These are phyloP conservation scores for Sarcodon sp. DNA, from an alignment of 768 basidiomycete genomes.

Conservation along the genomic window DNA sequence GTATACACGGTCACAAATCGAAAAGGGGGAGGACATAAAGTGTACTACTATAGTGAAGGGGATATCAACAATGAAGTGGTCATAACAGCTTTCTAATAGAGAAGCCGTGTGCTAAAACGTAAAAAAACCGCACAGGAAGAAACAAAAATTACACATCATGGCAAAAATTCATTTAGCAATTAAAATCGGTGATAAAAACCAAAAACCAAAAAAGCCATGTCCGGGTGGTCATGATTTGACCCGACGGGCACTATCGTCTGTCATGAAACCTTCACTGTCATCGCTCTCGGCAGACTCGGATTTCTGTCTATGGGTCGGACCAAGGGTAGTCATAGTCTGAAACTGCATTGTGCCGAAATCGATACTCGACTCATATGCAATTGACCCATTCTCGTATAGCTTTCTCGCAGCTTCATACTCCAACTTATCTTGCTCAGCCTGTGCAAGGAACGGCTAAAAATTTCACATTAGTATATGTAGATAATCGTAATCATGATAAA, in stretches of 20 bases:
- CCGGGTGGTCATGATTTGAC: too few relatives aligned
- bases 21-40: too few relatives aligned
- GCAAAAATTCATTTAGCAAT: too few relatives aligned
- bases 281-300: slow-evolving; percentile 61
- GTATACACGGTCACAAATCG: too few relatives aligned
- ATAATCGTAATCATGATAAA: slow-evolving; percentile 8
- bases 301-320: slow-evolving; percentile 36
- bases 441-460: slow-evolving; percentile 76
- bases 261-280: slow-evolving; percentile 23
- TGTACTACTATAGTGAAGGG: too few relatives aligned
- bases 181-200: too few relatives aligned
- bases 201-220: too few relatives aligned
- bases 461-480: slow-evolving; percentile 4
- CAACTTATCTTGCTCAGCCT: slow-evolving; percentile 92
- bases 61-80: too few relatives aligned
- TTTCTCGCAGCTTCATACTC: slow-evolving; percentile 81
- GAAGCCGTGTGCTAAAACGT: too few relatives aligned
- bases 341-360: slow-evolving; percentile 42
- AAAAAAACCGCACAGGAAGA: too few relatives aligned
- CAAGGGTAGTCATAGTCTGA: slow-evolving; percentile 18
- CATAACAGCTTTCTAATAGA: too few relatives aligned
- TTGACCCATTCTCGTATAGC: slow-evolving; percentile 76
- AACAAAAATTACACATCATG: too few relatives aligned
- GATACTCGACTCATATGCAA: slow-evolving; percentile 57
- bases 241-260: slow-evolving; percentile 10